Evolutionary conservation across 495 filamentous ascomycete species (phyloP).

Genomic region (Aspergillus haitiensis): DNA sequence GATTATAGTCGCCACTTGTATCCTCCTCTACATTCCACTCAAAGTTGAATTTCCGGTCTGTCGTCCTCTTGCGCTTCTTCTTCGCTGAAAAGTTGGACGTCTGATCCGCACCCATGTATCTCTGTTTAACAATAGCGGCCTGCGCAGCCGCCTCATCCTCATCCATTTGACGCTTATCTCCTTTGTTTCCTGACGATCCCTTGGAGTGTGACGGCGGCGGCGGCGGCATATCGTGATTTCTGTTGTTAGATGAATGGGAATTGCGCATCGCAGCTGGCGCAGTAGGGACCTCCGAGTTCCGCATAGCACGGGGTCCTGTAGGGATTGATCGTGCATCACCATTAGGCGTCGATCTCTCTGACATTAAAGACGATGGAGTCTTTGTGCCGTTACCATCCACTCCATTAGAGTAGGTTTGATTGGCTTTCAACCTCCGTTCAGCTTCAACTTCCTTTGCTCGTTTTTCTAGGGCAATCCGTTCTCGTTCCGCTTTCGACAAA

Average conservation of each 20-base stretch:
- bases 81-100: conserved; percentile 90
- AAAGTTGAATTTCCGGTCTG: conserved; percentile 98
- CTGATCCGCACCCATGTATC: conserved; percentile 91
- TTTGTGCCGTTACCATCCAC: conserved; percentile 26
- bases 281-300: conserved; percentile 55
- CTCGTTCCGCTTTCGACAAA: conserved; percentile 84
- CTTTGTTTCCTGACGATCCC: conserved; percentile 51
- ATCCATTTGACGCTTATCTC: conserved; percentile 30
- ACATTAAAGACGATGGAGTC: conserved; percentile 9
- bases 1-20: conserved; percentile 87
- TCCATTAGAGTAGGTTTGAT: conserved; percentile 31
- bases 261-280: conserved; percentile 55
- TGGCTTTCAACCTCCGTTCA: conserved; percentile 45
- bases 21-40: conserved; percentile 98
- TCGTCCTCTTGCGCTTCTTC: conserved; percentile 92
- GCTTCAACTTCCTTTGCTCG: conserved; percentile 79
- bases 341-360: conserved; percentile 23
- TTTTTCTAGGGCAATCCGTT: conserved; percentile 82
- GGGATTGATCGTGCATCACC: conserved; percentile 51
- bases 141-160: conserved; percentile 66
- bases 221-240: conserved; percentile 54
- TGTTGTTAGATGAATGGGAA: conserved; percentile 36
- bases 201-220: conserved; percentile 49
- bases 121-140: conserved; percentile 71
- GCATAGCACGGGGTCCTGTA: conserved; percentile 78